Evolutionary conservation across 805 yeast genomes (phyloP).

Genomic region (Debaryomyces hansenii): DNA sequence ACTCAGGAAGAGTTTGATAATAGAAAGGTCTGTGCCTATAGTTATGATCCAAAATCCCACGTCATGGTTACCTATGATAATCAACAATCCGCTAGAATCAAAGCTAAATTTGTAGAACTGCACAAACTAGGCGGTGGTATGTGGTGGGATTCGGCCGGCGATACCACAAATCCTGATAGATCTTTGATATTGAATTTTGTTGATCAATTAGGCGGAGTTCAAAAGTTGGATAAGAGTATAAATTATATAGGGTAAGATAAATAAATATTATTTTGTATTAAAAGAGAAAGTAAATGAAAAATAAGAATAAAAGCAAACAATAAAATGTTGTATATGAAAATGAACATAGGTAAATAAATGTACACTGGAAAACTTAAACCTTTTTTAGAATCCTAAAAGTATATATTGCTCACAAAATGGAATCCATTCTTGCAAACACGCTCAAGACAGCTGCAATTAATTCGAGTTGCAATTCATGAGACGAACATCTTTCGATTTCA

Average conservation of each 20-base stretch:
- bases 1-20: slow-evolving; percentile 47
- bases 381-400: not conserved
- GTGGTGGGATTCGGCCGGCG: slow-evolving; percentile 96
- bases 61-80: slow-evolving; percentile 69
- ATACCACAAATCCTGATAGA: slow-evolving; percentile 32
- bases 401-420: slow-evolving; percentile 53
- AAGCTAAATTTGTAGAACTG: slow-evolving; percentile 57
- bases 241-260: slow-evolving; percentile 8
- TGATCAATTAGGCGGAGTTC: slow-evolving; percentile 29
- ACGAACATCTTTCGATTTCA: slow-evolving; percentile 52
- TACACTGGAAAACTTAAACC: not conserved
- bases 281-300: not conserved
- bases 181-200: slow-evolving; percentile 51
- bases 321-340: slow-evolving; percentile 1
- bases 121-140: slow-evolving; percentile 75
- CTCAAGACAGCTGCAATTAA: slow-evolving; percentile 89
- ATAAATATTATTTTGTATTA: not conserved
- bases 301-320: not conserved
- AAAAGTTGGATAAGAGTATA: slow-evolving; percentile 12
- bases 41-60: slow-evolving; percentile 38
- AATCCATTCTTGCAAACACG: slow-evolving; percentile 91
- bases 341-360: not conserved
- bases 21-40: slow-evolving; percentile 49
- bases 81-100: slow-evolving; percentile 47
- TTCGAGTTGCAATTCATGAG: slow-evolving; percentile 71